These are phyloP conservation scores for Mortierella sp. DNA, from an alignment of 371 early-diverging fungal genomes.

Conservation along the genomic window DNA sequence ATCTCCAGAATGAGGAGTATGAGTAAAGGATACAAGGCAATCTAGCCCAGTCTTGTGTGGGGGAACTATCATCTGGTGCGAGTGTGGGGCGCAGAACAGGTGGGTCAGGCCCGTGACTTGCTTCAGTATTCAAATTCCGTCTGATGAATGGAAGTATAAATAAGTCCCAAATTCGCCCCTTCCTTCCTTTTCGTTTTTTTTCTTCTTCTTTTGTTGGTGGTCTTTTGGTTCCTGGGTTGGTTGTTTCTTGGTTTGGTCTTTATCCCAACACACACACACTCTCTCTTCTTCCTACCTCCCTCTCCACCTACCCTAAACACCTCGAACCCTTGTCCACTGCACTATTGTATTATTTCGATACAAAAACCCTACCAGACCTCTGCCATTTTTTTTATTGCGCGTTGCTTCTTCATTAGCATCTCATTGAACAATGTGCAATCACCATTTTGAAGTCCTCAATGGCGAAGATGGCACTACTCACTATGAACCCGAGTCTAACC, in stretches of 20 bases:
- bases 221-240: slow-evolving; percentile 21
- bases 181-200: slow-evolving; percentile 20
- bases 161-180: neutral
- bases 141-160: neutral
- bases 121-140: neutral
- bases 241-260: slow-evolving; percentile 9
- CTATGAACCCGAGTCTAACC: slow-evolving; percentile 11
- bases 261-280: slow-evolving; percentile 1
- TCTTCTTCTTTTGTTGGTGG: slow-evolving; percentile 8
- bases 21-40: too few relatives aligned
- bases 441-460: slow-evolving; percentile 39
- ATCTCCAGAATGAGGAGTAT: too few relatives aligned
- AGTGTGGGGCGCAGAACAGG: too few relatives aligned
- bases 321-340: neutral
- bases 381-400: slow-evolving; percentile 16
- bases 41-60: too few relatives aligned
- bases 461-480: slow-evolving; percentile 25
- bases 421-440: slow-evolving; percentile 39
- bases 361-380: slow-evolving; percentile 4
- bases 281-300: neutral
- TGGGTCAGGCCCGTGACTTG: too few relatives aligned
- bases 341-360: neutral
- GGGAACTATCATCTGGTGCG: too few relatives aligned
- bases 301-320: neutral
- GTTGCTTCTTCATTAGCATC: neutral